These are phyloP conservation scores for Macrophomina phaseolina DNA, from an alignment of 2,329 filamentous ascomycete species.

Conservation along the genomic window DNA sequence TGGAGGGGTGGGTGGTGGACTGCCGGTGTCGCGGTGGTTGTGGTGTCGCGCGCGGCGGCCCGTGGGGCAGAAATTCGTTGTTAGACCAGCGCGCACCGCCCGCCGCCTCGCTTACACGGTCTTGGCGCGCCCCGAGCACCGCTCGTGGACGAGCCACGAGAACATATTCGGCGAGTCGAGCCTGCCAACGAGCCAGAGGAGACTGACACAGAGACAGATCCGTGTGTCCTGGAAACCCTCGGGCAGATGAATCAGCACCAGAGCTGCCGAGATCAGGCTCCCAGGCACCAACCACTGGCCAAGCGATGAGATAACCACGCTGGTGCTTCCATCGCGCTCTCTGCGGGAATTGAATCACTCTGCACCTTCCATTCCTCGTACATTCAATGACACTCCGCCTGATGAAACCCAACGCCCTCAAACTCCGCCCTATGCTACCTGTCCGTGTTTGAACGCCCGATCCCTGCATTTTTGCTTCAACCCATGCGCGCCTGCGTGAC, in stretches of 20 bases:
- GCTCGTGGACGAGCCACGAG: not conserved
- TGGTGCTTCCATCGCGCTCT: not conserved
- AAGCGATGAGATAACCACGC: not conserved
- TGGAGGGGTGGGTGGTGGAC: conserved; percentile 6
- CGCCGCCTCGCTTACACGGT: conserved; percentile 20
- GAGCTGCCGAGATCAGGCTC: too few species aligned
- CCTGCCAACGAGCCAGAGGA: too few species aligned
- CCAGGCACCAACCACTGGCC: too few species aligned
- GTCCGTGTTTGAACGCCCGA: conserved; percentile 14
- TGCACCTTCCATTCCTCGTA: not conserved
- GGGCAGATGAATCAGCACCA: too few species aligned
- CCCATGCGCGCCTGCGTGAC: conserved; percentile 42
- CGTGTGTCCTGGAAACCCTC: too few species aligned
- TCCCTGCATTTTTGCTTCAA: conserved; percentile 1
- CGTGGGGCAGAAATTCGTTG: conserved; percentile 29
- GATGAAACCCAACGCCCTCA: not conserved
- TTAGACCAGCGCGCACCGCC: conserved; percentile 14
- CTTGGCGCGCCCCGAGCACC: not conserved
- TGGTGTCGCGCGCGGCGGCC: conserved; percentile 27
- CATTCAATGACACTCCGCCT: not conserved
- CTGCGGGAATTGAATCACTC: not conserved
- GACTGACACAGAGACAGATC: too few species aligned
- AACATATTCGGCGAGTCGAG: too few species aligned
- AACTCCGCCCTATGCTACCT: conserved; percentile 23
- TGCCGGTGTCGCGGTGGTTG: conserved; percentile 24